Conservation (phyloP, 2,329 filamentous ascomycete genomes). For the Apiospora hydei region DNA sequence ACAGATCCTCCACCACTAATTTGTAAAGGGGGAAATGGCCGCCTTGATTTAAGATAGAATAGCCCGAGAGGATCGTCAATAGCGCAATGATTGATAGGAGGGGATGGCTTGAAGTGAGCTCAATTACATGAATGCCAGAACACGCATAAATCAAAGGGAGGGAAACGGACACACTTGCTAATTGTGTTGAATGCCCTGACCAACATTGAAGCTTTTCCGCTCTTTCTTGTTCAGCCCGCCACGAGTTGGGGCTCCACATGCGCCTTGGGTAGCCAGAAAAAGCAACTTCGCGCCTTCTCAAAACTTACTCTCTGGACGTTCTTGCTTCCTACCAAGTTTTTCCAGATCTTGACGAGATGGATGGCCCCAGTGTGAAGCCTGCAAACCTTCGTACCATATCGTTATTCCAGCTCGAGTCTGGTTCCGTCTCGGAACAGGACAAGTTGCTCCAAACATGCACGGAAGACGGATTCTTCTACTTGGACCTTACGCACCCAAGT, state of each 20-base stretch:
- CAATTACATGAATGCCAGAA: no score
- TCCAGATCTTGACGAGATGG: background rate
- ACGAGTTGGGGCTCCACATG: background rate
- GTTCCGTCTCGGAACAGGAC: background rate
- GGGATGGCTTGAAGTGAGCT: no score
- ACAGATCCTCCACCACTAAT: no score
- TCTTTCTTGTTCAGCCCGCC: background rate
- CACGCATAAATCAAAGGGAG: no score
- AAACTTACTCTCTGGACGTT: no score
- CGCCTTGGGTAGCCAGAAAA: background rate
- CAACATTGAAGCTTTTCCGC: no score
- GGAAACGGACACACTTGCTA: background rate
- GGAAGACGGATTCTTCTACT: conserved; percentile 22
- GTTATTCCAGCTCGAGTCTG: background rate
- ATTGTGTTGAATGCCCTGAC: background rate
- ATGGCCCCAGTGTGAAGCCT: background rate
- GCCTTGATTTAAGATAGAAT: no score
- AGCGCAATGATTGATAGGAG: no score
- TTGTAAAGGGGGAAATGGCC: no score
- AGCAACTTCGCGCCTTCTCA: background rate
- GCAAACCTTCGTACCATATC: background rate
- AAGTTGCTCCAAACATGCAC: conserved; percentile 3
- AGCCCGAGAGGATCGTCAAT: no score
- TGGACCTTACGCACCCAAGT: conserved; percentile 19
- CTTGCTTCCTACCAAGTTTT: no score